A percentile compares a stretch with the other conserved stretches of the same genome.
phyloP scores from a whole-genome alignment of 139 green algal genomes.

The Tetraselmis chui region DNA sequence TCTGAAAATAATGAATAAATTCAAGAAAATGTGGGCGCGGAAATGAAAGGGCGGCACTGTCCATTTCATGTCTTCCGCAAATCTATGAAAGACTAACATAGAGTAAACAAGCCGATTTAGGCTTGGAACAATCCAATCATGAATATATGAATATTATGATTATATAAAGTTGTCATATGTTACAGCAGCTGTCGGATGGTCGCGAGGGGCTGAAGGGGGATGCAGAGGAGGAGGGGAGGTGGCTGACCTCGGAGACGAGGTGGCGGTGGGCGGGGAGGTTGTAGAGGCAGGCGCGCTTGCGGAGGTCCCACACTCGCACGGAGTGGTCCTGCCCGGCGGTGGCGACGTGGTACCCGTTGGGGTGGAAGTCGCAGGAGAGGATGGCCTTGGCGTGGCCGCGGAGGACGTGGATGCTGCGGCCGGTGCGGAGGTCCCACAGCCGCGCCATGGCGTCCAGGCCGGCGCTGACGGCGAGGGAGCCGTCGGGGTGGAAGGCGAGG shows the following conservation, averaged over 20 bases:
- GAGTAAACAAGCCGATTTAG: too few relatives aligned
- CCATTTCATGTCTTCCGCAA: too few relatives aligned
- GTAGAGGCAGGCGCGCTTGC: conserved; percentile 64
- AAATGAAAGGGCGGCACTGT: too few relatives aligned
- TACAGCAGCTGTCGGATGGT: too few relatives aligned
- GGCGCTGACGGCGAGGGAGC: conserved; percentile 58
- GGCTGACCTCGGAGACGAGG: conserved; percentile 46
- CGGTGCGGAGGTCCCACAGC: conserved; percentile 89
- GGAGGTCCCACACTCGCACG: conserved; percentile 81
- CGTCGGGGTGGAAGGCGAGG: conserved; percentile 86
- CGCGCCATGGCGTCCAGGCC: conserved; percentile 77
- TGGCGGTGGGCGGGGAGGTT: conserved; percentile 71
- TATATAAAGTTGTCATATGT: too few relatives aligned
- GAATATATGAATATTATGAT: too few relatives aligned
- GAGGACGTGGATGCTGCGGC: conserved; percentile 69
- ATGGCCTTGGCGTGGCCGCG: conserved; percentile 87
- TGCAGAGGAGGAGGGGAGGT: background rate
- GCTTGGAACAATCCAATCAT: too few relatives aligned
- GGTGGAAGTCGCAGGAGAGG: conserved; percentile 77
- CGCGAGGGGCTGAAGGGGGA: conserved; percentile 12
- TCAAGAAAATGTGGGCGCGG: too few relatives aligned
- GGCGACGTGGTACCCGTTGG: conserved; percentile 67
- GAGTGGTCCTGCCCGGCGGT: conserved; percentile 17
- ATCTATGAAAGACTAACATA: too few relatives aligned
- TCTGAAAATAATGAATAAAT: too few relatives aligned